Percentiles rank a stretch among this genome's conserved stretches.
These are phyloP conservation scores for Neocucurbitaria cava DNA, from an alignment of 2,329 filamentous ascomycete species.

Conservation along the genomic window DNA sequence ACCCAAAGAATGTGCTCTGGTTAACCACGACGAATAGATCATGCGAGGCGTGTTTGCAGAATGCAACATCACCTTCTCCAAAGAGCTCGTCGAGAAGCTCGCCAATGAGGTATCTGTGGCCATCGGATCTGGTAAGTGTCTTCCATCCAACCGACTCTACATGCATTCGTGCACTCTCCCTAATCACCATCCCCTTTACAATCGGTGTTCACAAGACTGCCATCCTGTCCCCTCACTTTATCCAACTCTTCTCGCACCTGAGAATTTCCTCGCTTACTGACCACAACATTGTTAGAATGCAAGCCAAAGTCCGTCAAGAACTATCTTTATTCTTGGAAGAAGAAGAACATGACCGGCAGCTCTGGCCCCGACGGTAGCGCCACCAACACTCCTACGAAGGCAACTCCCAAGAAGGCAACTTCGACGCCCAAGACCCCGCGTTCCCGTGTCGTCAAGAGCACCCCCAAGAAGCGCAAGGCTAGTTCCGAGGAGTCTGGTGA, in stretches of 20 bases:
- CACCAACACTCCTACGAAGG: neutral
- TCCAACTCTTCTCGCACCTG: neutral
- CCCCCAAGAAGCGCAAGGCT: neutral
- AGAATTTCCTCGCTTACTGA: neutral
- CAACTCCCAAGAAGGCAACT: neutral
- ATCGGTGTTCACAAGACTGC: constrained; percentile 28
- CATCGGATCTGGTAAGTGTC: too few relatives aligned
- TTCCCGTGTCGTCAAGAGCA: neutral
- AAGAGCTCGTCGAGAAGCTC: constrained; percentile 16
- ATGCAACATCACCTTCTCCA: constrained; percentile 18
- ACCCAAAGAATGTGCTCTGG: too few relatives aligned
- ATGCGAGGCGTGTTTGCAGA: constrained; percentile 27
- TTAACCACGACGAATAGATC: constrained; percentile 20
- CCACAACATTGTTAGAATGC: constrained; percentile 18
- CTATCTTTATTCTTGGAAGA: constrained; percentile 22
- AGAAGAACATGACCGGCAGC: neutral
- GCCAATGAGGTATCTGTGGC: too few relatives aligned
- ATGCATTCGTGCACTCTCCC: too few relatives aligned
- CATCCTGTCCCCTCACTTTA: neutral
- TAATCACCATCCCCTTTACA: too few relatives aligned
- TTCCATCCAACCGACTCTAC: too few relatives aligned
- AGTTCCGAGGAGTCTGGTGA: neutral
- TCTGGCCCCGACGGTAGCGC: neutral
- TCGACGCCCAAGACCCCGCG: constrained; percentile 1
- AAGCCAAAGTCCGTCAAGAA: constrained; percentile 35